Percentiles rank a stretch among this genome's conserved stretches.
phyloP scores from a whole-genome alignment of 768 basidiomycete genomes.

The Hemileccinum rubropunctum region DNA sequence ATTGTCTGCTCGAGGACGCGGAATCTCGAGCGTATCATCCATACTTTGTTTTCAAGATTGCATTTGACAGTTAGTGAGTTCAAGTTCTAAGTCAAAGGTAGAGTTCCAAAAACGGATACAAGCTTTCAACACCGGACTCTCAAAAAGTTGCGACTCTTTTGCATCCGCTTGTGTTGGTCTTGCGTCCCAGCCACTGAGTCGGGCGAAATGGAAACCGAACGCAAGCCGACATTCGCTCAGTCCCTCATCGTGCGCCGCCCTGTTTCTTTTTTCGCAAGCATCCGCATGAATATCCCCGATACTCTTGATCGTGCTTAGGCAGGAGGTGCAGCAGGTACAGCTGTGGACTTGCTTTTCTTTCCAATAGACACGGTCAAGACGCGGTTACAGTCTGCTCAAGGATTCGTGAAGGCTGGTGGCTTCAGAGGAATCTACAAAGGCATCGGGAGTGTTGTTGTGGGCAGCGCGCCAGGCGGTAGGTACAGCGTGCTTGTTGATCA shows the following conservation, averaged over 20 bases:
- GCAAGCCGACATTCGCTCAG: constrained; percentile 42
- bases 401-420: constrained; percentile 83
- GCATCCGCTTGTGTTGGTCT: background rate
- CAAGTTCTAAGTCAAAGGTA: background rate
- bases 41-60: constrained; percentile 29
- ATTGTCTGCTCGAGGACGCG: constrained; percentile 18
- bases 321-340: constrained; percentile 87
- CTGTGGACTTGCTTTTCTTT: constrained; percentile 94
- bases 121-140: no score
- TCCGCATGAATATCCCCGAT: constrained; percentile 12
- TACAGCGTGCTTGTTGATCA: background rate
- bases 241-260: constrained; percentile 43
- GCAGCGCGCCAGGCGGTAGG: constrained; percentile 92
- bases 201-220: constrained; percentile 26
- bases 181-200: constrained; percentile 8
- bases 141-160: no score
- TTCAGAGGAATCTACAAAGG: constrained; percentile 92
- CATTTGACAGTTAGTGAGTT: no score
- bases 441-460: constrained; percentile 89
- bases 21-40: constrained; percentile 61
- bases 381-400: constrained; percentile 83
- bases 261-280: constrained; percentile 9
- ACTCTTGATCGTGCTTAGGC: constrained; percentile 46
- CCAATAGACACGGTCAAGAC: constrained; percentile 98
- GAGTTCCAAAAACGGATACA: constrained; percentile 12